These are phyloP conservation scores for Plectosphaerella cucumerina DNA, from an alignment of 2,329 filamentous ascomycete genomes.

Conservation along the genomic window DNA sequence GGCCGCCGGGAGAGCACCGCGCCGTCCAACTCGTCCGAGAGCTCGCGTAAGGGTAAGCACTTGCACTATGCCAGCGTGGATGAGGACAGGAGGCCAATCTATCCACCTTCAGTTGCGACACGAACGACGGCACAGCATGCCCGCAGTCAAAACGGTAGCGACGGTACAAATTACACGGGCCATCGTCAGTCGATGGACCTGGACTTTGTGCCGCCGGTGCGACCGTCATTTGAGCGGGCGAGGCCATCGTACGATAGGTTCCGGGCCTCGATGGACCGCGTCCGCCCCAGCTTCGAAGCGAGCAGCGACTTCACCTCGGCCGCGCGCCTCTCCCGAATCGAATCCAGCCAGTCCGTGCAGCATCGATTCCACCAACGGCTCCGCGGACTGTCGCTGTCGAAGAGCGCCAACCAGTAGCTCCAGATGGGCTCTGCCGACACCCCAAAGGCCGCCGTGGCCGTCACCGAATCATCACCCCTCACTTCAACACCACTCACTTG, in stretches of 20 bases:
- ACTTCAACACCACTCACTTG: too few relatives aligned
- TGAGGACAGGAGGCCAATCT: conserved; percentile 88
- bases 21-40: conserved; percentile 54
- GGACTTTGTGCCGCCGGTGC: conserved; percentile 21
- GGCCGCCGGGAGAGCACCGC: conserved; percentile 16
- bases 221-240: conserved; percentile 62
- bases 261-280: conserved; percentile 80
- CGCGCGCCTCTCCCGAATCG: conserved; percentile 76
- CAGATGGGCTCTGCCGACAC: background rate
- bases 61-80: conserved; percentile 62
- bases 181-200: conserved; percentile 59
- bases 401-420: conserved; percentile 33
- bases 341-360: conserved; percentile 52
- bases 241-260: conserved; percentile 87
- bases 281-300: conserved; percentile 78
- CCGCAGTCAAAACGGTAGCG: conserved; percentile 85
- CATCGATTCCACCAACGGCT: conserved; percentile 24
- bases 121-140: conserved; percentile 68
- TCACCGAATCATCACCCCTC: too few relatives aligned
- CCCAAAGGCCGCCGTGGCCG: too few relatives aligned
- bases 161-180: conserved; percentile 84
- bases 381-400: conserved; percentile 38
- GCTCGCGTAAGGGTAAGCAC: conserved; percentile 53
- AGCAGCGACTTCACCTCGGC: conserved; percentile 91
- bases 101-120: conserved; percentile 84